Base-by-base conservation (phyloP, 202 grass and related monocot species). In the Hordeum pubiflorum region DNA sequence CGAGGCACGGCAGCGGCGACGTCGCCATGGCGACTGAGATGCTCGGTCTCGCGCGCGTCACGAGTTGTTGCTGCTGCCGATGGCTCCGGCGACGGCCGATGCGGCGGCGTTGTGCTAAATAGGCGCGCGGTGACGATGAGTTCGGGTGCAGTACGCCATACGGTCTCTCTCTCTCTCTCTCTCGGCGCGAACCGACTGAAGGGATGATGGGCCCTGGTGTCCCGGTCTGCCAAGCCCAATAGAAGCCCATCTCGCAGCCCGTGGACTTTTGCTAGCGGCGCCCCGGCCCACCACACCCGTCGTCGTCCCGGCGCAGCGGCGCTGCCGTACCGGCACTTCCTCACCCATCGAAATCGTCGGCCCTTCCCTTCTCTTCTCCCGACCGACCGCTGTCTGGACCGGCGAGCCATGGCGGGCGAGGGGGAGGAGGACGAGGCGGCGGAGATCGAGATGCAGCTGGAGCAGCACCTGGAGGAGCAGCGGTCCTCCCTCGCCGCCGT, bases 401-500 rank as follows among this genome's bases (percentile, higher is more conserved):
- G 39, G 75, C 2, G 75, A 63, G 17, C 77, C 29, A 97, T 97
- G 95, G 88, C 88, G 36, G 83, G 85, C 10, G 88, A 88, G 55
- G 88, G 66, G 8, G 82, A 88, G 21, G 91, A 86, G 27, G 92
- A 88, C 33, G 89, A 97, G 60, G 90, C 93, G 79, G 86, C 74
- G 52, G 84, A 43, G 57, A 79, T 97, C 56, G 92, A 97, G 88
- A 71, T 50, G 75, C 95, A 94, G 86, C 90, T 98, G 76, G 94
- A 94, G 67, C 79, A 91, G 75, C 91, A 97, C 61, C 60, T 97
- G 20, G 76, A 84, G 79, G 95, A 98, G 79, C 95, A 98, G 80
- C 91, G 82, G 80, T 83, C 92, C 80, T 98, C 95, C 40, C 88
- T 98, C 4, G 77, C 79, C 6, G 92, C 88, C 59, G 86, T 98